Evolutionary conservation across 2,329 filamentous ascomycete genomes (phyloP), one percentile per base, ranked within the genome.

Genomic region (Stagonosporopsis vannaccii): DNA sequence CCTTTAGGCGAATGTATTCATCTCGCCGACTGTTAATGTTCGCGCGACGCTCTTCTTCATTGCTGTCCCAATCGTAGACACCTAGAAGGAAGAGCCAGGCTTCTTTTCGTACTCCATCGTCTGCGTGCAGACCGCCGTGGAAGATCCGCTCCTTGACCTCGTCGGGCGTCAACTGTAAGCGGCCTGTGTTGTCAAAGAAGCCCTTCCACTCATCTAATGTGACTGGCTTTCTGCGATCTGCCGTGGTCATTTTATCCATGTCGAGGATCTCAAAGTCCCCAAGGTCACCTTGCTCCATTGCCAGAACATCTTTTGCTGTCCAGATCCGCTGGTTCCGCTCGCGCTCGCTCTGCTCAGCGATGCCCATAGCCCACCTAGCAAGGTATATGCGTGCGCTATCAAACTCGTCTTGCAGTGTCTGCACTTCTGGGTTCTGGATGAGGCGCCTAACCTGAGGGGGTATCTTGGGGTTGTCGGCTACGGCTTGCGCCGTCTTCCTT

Each of bases 121-220:
- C 90, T 0, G 90, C 80, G 71, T 96, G 88, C 0, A 99, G 81
- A 0, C 95, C 95, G 25, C 95, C 95, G 70, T 98, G 95, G 74
- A 98, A 99, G 52, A 99, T 86, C n/a, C 95, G 86, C 72, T 98
- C 94, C 75, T 98, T 99, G 62, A 96, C 92, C 73, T 99, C 95
- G 64, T 97, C 92, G 3, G 89, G 82, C 0, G 93, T 98, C 41
- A 96, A 80, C 3, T 89, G 85, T 2, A 99, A 78, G 39, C 87
- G 83, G 0, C 95, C 95, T 0, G 87, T 90, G 2, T 83, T 77
- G 65, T 98, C 92, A 67, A 99, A 98, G 73, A 92, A 98, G 0
- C 82, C 84, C n/a, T 89, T 87, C 95, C 95, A 99, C 75, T 99
- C 95, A 61, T 90, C 84, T 59, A 94, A 71, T 0, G 89, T 91